Conservation (phyloP, 257 asterid genomes). For the Capsicum pubescens region DNA sequence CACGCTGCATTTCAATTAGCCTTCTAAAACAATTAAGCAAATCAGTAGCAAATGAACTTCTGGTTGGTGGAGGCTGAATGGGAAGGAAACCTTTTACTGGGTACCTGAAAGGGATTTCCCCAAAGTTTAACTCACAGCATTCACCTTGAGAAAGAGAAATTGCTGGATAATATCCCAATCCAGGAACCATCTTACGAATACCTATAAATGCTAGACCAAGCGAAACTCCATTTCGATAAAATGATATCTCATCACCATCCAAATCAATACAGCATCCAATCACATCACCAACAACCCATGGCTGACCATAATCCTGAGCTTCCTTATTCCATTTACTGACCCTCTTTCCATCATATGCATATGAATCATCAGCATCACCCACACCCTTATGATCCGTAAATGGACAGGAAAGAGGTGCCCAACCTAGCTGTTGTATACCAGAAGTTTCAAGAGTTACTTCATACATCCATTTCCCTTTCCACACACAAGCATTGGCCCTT, state of each 20-base stretch:
- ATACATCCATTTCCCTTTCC: conserved; percentile 99
- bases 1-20: conserved; percentile 68
- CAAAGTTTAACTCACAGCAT: conserved; percentile 90
- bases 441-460: conserved; percentile 93
- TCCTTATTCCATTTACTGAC: conserved; percentile 87
- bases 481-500: conserved; percentile 85
- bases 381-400: conserved; percentile 90
- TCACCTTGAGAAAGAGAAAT: conserved; percentile 97
- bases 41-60: conserved; percentile 47
- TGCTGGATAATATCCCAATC: conserved; percentile 95
- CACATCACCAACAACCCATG: conserved; percentile 97
- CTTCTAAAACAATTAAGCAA: conserved; percentile 76
- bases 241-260: conserved; percentile 73
- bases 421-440: conserved; percentile 94
- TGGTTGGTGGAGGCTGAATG: conserved; percentile 73
- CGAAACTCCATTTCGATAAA: conserved; percentile 81
- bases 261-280: conserved; percentile 95
- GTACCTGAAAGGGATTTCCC: conserved; percentile 78
- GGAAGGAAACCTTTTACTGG: conserved; percentile 83
- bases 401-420: conserved; percentile 90
- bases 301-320: conserved; percentile 79
- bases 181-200: conserved; percentile 92
- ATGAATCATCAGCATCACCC: conserved; percentile 94
- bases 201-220: conserved; percentile 93
- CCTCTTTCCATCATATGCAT: conserved; percentile 94